Percentiles rank a stretch among this genome's conserved stretches.
These are phyloP conservation scores for Avicennia marina DNA, from an alignment of 257 asterid genomes.

Conservation along the genomic window DNA sequence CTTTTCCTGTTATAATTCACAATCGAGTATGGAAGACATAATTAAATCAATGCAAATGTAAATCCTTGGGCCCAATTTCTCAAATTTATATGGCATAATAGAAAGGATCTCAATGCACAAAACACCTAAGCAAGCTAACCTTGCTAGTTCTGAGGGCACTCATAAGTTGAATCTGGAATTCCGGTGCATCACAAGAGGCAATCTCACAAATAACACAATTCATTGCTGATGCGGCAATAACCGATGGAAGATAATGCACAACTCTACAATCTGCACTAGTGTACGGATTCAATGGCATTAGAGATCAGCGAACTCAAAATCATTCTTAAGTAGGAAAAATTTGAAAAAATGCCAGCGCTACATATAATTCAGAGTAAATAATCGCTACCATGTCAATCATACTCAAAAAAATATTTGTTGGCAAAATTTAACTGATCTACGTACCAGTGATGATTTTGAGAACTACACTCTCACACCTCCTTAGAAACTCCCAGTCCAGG, in stretches of 20 bases:
- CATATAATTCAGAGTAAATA: neutral
- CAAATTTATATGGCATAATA: too few species aligned
- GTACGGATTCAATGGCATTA: neutral
- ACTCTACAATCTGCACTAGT: conserved; percentile 1
- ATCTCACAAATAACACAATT: conserved; percentile 33
- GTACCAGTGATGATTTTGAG: conserved; percentile 22
- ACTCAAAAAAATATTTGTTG: too few species aligned
- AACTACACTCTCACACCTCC: conserved; percentile 43
- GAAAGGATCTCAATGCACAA: too few species aligned
- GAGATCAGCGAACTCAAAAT: neutral
- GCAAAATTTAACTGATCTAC: too few species aligned
- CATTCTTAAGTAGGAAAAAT: too few species aligned
- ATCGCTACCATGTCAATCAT: too few species aligned
- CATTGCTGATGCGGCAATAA: conserved; percentile 52
- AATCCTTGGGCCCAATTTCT: too few species aligned
- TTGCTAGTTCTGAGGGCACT: conserved; percentile 34
- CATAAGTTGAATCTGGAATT: conserved; percentile 31
- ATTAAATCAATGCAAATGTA: neutral
- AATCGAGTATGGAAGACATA: conserved; percentile 9
- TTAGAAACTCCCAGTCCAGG: conserved; percentile 39
- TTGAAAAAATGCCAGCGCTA: too few species aligned
- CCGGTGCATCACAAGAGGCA: conserved; percentile 26
- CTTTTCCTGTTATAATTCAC: conserved; percentile 30
- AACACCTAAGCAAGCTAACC: conserved; percentile 20
- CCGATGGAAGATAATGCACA: conserved; percentile 26